Conservation (phyloP, 345 rosid species). For the Syzygium oleosum region DNA sequence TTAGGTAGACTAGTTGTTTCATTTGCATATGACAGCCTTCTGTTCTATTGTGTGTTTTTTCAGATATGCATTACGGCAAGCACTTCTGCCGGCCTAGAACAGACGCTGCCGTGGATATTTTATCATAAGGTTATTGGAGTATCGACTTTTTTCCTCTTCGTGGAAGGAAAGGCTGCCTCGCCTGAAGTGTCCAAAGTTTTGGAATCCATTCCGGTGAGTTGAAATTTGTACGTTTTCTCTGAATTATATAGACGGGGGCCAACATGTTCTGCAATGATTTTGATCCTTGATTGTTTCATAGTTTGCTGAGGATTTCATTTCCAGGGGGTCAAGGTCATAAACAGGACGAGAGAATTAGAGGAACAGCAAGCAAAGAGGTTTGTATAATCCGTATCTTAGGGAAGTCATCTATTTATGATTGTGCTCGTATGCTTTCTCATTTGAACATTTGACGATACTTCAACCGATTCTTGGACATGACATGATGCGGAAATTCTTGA, state of each 20-base stretch:
- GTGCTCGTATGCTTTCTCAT: background rate
- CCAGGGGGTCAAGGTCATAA: slow-evolving; percentile 78
- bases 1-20: background rate
- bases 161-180: slow-evolving; percentile 92
- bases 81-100: slow-evolving; percentile 90
- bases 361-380: slow-evolving; percentile 86
- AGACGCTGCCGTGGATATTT: slow-evolving; percentile 80
- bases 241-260: background rate
- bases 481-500: background rate
- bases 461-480: background rate
- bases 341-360: slow-evolving; percentile 79
- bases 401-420: background rate
- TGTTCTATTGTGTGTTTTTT: background rate
- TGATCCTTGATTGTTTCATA: background rate
- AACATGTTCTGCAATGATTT: background rate
- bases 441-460: background rate
- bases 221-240: background rate
- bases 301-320: background rate
- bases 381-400: background rate
- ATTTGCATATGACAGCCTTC: background rate
- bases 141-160: slow-evolving; percentile 76
- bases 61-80: slow-evolving; percentile 84
- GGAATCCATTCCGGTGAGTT: slow-evolving; percentile 50
- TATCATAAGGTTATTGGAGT: slow-evolving; percentile 90
- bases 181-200: slow-evolving; percentile 60